Conservation (phyloP, 2,329 filamentous ascomycete species). For the Aspergillus transmontanensis region DNA sequence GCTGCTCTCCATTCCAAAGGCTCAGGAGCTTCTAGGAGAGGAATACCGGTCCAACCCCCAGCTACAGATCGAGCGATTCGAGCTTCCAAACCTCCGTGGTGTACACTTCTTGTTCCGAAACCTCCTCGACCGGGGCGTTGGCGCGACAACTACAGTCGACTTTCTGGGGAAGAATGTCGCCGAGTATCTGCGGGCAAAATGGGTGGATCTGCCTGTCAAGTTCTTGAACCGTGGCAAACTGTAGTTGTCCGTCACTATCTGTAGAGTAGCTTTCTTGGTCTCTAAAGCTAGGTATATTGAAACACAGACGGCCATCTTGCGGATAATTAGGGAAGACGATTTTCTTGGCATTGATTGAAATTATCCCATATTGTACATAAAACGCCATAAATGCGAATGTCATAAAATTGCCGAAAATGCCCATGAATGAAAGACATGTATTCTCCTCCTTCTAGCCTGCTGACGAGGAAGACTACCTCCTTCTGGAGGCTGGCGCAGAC, state of each 20-base stretch:
- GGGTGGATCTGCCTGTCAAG: conserved; percentile 36
- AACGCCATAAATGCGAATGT: conserved; percentile 2
- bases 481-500: conserved; percentile 32
- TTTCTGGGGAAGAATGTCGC: conserved; percentile 44
- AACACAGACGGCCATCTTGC: background rate
- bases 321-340: background rate
- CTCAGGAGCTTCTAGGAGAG: conserved; percentile 25
- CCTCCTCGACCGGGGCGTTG: conserved; percentile 38
- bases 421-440: background rate
- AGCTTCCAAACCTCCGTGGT: conserved; percentile 45
- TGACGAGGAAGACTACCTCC: conserved; percentile 22
- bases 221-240: conserved; percentile 32
- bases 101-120: conserved; percentile 44
- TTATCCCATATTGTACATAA: background rate
- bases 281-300: background rate
- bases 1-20: conserved; percentile 24
- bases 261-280: background rate
- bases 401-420: background rate
- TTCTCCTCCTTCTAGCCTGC: background rate
- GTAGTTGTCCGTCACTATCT: conserved; percentile 12
- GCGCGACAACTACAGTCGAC: conserved; percentile 35
- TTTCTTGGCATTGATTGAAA: background rate
- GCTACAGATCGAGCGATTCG: conserved; percentile 47
- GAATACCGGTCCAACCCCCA: conserved; percentile 21
- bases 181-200: conserved; percentile 36